These are phyloP conservation scores for Ceratobasidium sp. DNA, from an alignment of 1,284 basidiomycete species.

Conservation along the genomic window DNA sequence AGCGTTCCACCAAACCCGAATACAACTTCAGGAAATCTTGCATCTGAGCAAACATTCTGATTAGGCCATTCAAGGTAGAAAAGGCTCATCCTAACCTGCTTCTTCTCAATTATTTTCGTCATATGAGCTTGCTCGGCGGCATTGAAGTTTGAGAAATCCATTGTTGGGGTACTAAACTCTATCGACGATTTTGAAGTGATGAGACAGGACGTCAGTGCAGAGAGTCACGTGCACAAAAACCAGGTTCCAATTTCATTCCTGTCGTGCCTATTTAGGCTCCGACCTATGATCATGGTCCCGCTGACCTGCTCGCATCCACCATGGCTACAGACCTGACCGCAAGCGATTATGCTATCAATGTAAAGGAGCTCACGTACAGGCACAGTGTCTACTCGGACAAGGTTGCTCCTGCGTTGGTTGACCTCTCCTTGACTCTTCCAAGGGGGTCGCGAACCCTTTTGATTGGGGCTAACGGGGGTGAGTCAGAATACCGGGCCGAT, in stretches of 20 bases:
- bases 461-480: constrained; percentile 91
- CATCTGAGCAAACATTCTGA: constrained; percentile 67
- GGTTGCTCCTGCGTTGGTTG: constrained; percentile 57
- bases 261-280: background rate
- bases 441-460: constrained; percentile 81
- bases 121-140: constrained; percentile 88
- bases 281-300: no score
- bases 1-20: constrained; percentile 94
- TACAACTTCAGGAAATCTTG: constrained; percentile 97
- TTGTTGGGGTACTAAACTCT: constrained; percentile 47
- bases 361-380: constrained; percentile 36
- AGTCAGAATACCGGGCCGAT: constrained; percentile 42
- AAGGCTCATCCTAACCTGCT: constrained; percentile 66
- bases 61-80: background rate
- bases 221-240: background rate
- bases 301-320: background rate
- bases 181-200: no score
- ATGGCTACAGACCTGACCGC: background rate
- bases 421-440: constrained; percentile 70
- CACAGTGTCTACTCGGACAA: constrained; percentile 23
- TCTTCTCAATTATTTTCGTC: constrained; percentile 89
- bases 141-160: constrained; percentile 89
- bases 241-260: background rate
- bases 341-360: constrained; percentile 30
- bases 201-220: no score